Conservation (phyloP, 2,329 filamentous ascomycete species). For the Amauroascus niger region DNA sequence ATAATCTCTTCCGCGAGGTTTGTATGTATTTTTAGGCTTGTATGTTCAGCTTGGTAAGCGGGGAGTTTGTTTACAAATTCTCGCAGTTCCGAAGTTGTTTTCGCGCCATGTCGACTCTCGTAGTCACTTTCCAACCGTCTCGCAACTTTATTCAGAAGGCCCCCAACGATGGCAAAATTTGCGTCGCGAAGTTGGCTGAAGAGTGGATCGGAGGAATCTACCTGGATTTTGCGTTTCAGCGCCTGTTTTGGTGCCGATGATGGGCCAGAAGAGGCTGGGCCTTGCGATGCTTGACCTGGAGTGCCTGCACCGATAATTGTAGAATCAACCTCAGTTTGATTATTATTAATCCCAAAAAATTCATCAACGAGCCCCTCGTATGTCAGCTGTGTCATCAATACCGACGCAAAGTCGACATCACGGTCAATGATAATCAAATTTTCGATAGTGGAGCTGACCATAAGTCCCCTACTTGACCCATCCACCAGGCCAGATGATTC, state of each 20-base stretch:
- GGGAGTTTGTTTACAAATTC: conserved; percentile 94
- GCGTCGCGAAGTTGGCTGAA: conserved; percentile 80
- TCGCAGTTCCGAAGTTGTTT: conserved; percentile 80
- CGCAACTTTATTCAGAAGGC: conserved; percentile 79
- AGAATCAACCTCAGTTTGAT: conserved; percentile 85
- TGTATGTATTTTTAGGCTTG: conserved; percentile 84
- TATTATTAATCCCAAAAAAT: conserved; percentile 81
- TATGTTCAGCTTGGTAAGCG: conserved; percentile 83
- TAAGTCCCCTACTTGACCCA: conserved; percentile 53
- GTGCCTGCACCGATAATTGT: conserved; percentile 68
- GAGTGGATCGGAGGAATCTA: conserved; percentile 81
- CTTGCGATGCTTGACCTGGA: conserved; percentile 44
- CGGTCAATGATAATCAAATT: conserved; percentile 91
- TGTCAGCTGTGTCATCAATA: conserved; percentile 84
- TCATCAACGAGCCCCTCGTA: conserved; percentile 96
- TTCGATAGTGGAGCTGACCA: conserved; percentile 79
- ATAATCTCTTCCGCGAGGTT: conserved; percentile 90
- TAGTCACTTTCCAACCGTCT: conserved; percentile 78
- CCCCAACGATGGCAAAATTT: conserved; percentile 91
- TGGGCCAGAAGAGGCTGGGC: conserved; percentile 44
- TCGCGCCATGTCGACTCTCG: conserved; percentile 74
- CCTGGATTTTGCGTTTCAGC: conserved; percentile 75
- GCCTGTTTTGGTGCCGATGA: conserved; percentile 46
- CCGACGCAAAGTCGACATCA: conserved; percentile 86
- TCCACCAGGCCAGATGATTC: conserved; percentile 52